Evolutionary conservation across 2,329 filamentous ascomycete genomes (phyloP).

Genomic region (Microdochium paspali): DNA sequence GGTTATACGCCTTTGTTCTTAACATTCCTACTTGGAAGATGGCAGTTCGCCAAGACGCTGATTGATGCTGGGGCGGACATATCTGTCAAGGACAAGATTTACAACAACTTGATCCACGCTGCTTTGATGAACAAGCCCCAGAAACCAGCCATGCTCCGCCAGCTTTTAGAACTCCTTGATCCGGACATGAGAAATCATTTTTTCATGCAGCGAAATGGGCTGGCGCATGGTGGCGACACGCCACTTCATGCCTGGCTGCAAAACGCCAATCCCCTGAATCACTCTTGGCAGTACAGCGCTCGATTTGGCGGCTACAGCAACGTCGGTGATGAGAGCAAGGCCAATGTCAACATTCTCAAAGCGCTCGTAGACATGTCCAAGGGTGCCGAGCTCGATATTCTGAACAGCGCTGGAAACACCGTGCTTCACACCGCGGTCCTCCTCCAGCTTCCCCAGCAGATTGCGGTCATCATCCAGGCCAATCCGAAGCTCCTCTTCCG

Average conservation of each 20-base stretch:
- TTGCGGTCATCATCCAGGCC: constrained; percentile 39
- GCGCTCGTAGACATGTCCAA: constrained; percentile 45
- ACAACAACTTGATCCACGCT: constrained; percentile 61
- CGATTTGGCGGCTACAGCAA: constrained; percentile 1
- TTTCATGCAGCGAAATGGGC: constrained; percentile 46
- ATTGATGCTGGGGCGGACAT: constrained; percentile 63
- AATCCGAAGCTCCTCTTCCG: constrained; percentile 52
- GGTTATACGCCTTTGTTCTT: constrained; percentile 61
- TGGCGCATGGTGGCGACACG: constrained; percentile 43
- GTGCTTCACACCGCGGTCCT: constrained; percentile 49
- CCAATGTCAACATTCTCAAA: constrained; percentile 31
- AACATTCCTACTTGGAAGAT: constrained; percentile 48
- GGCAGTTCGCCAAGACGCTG: constrained; percentile 49
- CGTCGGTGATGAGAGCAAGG: constrained; percentile 10
- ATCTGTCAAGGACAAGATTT: constrained; percentile 46
- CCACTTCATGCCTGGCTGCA: constrained; percentile 55
- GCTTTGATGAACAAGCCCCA: constrained; percentile 26
- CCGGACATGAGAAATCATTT: constrained; percentile 44
- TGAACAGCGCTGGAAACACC: constrained; percentile 58
- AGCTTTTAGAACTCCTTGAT: constrained; percentile 50
- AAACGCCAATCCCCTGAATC: constrained; percentile 7
- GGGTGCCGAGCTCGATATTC: constrained; percentile 44
- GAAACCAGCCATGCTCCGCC: constrained; percentile 23
- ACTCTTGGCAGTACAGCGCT: constrained; percentile 5
- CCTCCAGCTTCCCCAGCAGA: constrained; percentile 22